phyloP scores from a whole-genome alignment of 805 yeast genomes.

The Barnettozyma siamensis region DNA sequence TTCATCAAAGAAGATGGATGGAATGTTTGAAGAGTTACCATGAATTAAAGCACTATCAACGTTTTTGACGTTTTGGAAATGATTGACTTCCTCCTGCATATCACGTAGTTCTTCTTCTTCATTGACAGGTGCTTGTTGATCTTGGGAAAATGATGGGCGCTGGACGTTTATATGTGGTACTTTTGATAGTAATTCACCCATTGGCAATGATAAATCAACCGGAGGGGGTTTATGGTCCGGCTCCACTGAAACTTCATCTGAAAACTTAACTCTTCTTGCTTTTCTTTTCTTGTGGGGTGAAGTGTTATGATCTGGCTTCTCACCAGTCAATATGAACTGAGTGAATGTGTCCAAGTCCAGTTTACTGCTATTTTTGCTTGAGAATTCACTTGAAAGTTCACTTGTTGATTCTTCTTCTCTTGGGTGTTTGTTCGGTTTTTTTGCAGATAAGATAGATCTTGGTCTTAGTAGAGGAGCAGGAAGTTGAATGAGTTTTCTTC shows the following conservation, averaged over 20 bases:
- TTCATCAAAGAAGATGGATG: constrained; percentile 30
- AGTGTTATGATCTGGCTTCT: constrained; percentile 44
- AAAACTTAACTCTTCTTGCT: constrained; percentile 64
- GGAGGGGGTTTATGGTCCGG: constrained; percentile 13
- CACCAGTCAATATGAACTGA: constrained; percentile 76
- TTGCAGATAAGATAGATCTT: constrained; percentile 65
- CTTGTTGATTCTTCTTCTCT: constrained; percentile 30
- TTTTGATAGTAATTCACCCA: constrained; percentile 62
- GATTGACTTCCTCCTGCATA: constrained; percentile 68
- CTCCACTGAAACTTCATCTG: constrained; percentile 46
- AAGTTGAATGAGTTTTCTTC: constrained; percentile 43
- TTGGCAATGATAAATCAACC: constrained; percentile 62
- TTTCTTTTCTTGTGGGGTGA: constrained; percentile 27
- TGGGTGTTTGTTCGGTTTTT: constrained; percentile 43
- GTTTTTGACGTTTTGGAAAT: constrained; percentile 64
- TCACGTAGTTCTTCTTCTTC: constrained; percentile 69
- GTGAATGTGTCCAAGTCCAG: constrained; percentile 85
- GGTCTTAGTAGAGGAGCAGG: constrained; percentile 76
- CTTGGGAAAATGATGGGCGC: constrained; percentile 18
- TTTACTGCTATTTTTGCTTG: constrained; percentile 26
- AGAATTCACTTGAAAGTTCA: constrained; percentile 16
- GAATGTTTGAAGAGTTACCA: constrained; percentile 60
- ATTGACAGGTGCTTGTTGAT: constrained; percentile 40
- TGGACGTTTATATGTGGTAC: constrained; percentile 28
- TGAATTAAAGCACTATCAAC: constrained; percentile 72